These are phyloP conservation scores for Trametes maxima DNA, from an alignment of 768 basidiomycete species.

Conservation along the genomic window DNA sequence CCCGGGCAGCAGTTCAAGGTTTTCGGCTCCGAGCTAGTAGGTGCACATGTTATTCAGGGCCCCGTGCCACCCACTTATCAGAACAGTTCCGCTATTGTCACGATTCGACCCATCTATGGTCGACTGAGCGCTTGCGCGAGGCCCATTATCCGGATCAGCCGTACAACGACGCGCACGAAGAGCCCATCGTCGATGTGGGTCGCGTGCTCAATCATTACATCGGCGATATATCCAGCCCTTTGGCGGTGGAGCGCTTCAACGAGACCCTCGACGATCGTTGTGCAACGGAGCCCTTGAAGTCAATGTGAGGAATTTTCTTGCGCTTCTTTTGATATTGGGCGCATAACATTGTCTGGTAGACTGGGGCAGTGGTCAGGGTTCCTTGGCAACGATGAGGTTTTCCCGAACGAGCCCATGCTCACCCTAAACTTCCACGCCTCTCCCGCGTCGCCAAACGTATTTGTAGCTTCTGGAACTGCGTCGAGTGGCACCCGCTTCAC, in stretches of 20 bases:
- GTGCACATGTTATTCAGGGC: background rate
- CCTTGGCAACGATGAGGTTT: constrained; percentile 3
- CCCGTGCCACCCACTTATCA: too few relatives aligned
- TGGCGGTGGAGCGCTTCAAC: background rate
- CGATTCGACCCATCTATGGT: constrained; percentile 11
- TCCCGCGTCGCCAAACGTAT: constrained; percentile 9
- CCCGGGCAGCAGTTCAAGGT: constrained; percentile 30
- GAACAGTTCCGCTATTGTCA: constrained; percentile 19
- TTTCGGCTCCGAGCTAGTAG: constrained; percentile 33
- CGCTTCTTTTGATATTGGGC: background rate
- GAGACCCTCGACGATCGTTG: background rate
- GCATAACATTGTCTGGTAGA: background rate
- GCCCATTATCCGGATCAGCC: constrained; percentile 20
- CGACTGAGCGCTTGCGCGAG: constrained; percentile 15
- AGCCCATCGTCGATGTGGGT: constrained; percentile 17
- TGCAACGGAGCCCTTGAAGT: background rate
- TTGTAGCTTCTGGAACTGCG: constrained; percentile 12
- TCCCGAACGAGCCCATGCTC: constrained; percentile 19
- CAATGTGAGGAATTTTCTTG: background rate
- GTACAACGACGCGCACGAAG: constrained; percentile 29
- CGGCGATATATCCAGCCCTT: constrained; percentile 3
- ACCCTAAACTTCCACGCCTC: constrained; percentile 6
- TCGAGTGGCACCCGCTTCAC: constrained; percentile 25
- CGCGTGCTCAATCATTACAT: constrained; percentile 30
- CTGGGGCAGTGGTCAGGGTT: constrained; percentile 34